phyloP scores from a whole-genome alignment of 23 red algal species.

The Gracilariopsis chorda region DNA sequence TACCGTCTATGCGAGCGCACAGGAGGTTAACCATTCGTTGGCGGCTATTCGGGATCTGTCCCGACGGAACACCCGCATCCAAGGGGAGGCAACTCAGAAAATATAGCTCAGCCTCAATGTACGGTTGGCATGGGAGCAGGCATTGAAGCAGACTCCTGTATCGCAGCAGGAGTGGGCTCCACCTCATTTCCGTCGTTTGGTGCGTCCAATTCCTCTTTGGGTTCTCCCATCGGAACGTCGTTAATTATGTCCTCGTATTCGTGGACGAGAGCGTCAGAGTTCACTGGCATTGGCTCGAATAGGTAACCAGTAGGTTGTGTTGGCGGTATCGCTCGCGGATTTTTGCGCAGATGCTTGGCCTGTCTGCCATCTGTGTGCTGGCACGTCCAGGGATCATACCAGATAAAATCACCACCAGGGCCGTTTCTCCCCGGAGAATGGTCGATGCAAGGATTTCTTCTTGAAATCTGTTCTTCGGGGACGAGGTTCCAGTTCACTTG shows the following conservation, averaged over 20 bases:
- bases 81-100: not conserved
- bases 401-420: not conserved
- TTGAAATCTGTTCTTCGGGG: not conserved
- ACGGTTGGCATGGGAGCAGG: not conserved
- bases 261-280: not conserved
- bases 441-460: not conserved
- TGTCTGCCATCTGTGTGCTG: not conserved
- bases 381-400: not conserved
- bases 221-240: not conserved
- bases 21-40: not conserved
- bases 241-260: not conserved
- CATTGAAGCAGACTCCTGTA: not conserved
- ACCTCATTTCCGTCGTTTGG: not conserved
- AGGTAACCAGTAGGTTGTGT: not conserved
- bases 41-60: not conserved
- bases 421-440: not conserved
- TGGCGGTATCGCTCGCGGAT: not conserved
- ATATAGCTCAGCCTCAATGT: not conserved
- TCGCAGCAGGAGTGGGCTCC: not conserved
- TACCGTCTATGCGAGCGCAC: not conserved
- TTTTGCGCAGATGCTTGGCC: not conserved
- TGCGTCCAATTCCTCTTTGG: not conserved
- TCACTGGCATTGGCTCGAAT: not conserved
- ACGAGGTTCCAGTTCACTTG: not conserved
- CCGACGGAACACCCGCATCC: not conserved